Evolutionary conservation across 2,329 filamentous ascomycete species (phyloP).

Genomic region (Cordyceps tenuipes): DNA sequence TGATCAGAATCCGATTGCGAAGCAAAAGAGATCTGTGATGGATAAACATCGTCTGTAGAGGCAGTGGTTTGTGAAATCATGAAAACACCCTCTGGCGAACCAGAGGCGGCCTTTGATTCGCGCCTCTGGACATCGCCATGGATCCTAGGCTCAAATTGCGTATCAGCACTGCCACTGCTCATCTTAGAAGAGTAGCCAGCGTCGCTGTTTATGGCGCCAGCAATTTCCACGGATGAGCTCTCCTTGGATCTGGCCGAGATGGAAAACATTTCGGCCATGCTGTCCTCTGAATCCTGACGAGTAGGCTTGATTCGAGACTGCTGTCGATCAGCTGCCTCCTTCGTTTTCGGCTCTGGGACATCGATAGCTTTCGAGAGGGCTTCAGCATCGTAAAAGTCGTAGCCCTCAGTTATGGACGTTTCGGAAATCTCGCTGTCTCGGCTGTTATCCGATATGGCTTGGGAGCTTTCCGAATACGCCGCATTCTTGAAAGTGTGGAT

Average conservation of each 20-base stretch:
- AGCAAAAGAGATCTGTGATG: slow-evolving; percentile 24
- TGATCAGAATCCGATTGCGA: slow-evolving; percentile 21
- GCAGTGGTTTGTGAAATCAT: slow-evolving; percentile 40
- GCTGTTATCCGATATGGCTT: slow-evolving; percentile 42
- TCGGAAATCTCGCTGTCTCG: slow-evolving; percentile 40
- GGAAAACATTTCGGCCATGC: slow-evolving; percentile 50
- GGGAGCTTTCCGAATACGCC: slow-evolving; percentile 39
- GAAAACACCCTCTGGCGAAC: slow-evolving; percentile 32
- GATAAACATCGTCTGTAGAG: slow-evolving; percentile 25
- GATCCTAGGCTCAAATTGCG: slow-evolving; percentile 2
- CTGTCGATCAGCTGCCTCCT: slow-evolving; percentile 19
- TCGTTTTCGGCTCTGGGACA: slow-evolving; percentile 36
- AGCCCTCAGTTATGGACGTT: slow-evolving; percentile 49
- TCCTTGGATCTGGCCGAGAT: slow-evolving; percentile 39
- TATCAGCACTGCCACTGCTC: slow-evolving; percentile 11
- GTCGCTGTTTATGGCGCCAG: not conserved
- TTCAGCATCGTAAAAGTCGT: slow-evolving; percentile 59
- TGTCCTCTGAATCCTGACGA: slow-evolving; percentile 51
- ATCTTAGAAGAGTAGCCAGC: slow-evolving; percentile 14
- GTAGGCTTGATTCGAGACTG: slow-evolving; percentile 16
- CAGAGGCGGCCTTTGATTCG: slow-evolving; percentile 13
- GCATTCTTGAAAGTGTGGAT: slow-evolving; percentile 28
- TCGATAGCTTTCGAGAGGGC: slow-evolving; percentile 44
- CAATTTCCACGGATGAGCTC: not conserved
- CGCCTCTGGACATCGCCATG: slow-evolving; percentile 2